Evolutionary conservation across 2,329 filamentous ascomycete species (phyloP), one percentile per base, ranked within the genome.

Genomic region (Juglanconis juglandina): DNA sequence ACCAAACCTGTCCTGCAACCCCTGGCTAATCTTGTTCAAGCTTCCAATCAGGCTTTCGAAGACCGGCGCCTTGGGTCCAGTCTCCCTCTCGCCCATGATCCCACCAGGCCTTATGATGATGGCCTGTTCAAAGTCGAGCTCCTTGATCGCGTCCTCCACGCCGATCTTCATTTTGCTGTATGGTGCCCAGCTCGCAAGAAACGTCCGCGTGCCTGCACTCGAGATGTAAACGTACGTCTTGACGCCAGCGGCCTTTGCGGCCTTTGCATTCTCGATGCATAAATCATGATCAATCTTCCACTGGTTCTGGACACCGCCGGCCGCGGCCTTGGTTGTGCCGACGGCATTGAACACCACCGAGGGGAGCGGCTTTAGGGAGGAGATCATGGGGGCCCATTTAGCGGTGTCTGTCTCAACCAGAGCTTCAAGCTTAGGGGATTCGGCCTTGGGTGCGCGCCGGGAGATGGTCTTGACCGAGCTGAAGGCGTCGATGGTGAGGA

Each of bases 261-360:
- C 87, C 63, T 83, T 82, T 3, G 91, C 92, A 32, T 96, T 80
- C 65, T 88, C 87, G 53, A 96, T 74, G 74, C 96, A 96, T 49
- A 96, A 80, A 70, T 95, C 92, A 71, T 92, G 85, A 76, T 97
- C 94, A 65, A 97, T 90, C 70, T 90, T 90, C 77, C 91, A 89
- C 76, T 97, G 94, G 63, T 87, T 86, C 34, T 86, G 88, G 65
- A 96, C 77, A 60, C 89, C 81, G 63, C 93, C 93, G 0, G 92
- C 92, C 11, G 81, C 80, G 0, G 79, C 88, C 53, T 87, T 85
- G 0, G 93, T 97, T 2, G 92, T 96, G 60, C 88, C 94, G 1
- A 97, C 82, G 1, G 85, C 85, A 2, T 90, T 92, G 76, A 94
- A 86, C 76, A 95, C 87, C 65, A 89, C 78, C 1, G 78, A 72